Conservation (phyloP, 345 rosid species). For the Noccaea bulbosa region DNA sequence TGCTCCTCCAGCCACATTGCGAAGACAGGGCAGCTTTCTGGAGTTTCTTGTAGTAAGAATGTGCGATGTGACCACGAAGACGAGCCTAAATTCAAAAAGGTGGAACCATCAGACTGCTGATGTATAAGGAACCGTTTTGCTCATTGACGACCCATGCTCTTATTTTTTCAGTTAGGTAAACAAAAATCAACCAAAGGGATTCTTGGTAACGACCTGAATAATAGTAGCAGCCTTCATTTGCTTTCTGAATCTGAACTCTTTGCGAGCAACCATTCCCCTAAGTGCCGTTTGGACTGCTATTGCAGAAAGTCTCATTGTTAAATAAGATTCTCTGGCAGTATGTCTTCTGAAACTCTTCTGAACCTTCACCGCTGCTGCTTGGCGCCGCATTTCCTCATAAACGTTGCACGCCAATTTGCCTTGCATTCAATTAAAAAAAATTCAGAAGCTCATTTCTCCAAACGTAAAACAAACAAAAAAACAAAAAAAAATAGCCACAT, state of each 20-base stretch:
- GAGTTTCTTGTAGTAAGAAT: constrained; percentile 83
- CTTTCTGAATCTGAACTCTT: constrained; percentile 90
- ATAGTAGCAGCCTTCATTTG: constrained; percentile 89
- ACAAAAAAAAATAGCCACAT: not conserved
- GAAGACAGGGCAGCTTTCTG: constrained; percentile 74
- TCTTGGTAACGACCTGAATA: constrained; percentile 65
- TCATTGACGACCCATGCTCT: not conserved
- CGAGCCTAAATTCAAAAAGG: constrained; percentile 65
- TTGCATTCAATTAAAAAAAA: constrained; percentile 39
- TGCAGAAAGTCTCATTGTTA: constrained; percentile 58
- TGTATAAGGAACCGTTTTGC: constrained; percentile 5
- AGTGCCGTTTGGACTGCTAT: constrained; percentile 79
- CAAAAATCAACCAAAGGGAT: constrained; percentile 34
- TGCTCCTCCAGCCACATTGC: constrained; percentile 98
- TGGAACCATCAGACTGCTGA: constrained; percentile 30
- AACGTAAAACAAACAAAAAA: constrained; percentile 2
- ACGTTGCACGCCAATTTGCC: constrained; percentile 86
- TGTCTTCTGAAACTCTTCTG: constrained; percentile 80
- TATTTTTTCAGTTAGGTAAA: constrained; percentile 24
- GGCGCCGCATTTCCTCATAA: constrained; percentile 77
- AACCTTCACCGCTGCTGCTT: constrained; percentile 89
- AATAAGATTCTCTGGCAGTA: constrained; percentile 69
- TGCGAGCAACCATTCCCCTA: constrained; percentile 94
- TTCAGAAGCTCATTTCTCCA: constrained; percentile 35
- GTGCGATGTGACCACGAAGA: constrained; percentile 65